Evolutionary conservation across 768 basidiomycete genomes (phyloP), one percentile per base, ranked within the genome.

Genomic region (Boletus subparvulus): DNA sequence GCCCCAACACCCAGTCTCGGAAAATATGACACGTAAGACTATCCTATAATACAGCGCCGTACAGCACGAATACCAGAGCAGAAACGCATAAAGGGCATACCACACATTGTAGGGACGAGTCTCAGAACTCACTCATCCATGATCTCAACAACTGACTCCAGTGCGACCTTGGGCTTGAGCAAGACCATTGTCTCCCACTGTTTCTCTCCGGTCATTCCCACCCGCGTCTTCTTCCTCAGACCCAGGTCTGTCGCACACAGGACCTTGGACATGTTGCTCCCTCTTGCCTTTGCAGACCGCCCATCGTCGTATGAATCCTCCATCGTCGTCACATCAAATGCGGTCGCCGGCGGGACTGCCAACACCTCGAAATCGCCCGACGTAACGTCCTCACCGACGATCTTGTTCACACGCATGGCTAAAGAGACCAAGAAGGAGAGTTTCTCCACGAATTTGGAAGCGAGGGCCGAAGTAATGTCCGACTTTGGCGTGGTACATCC

Each of bases 391-490:
- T 69, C 67, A 10, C 67, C 59, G 2, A 72, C 52, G 30, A 72
- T 68, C 60, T 70, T 70, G 53, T 83, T 83, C 54, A 86, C 68
- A 9, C 74, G 74, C 54, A 80, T 71, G 3, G 83, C 80, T 6
- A 75, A 65, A 21, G 75, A 73, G 36, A 80, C 75, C 36, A 85
- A 71, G 13, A 72, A 64, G 16, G 65, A 62, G 26, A 85, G 70
- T 14, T 76, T 75, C 0, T 74, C 76, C 1, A 71, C 69, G 60
- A 85, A 85, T 28, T 73, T 75, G 6, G 70, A 63, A 9, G 71
- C 67, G 47, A 84, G 69, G 8, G 73, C 70, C 4, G 76, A 73
- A 19, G 74, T 72, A 6, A 82, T 65, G 14, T 70, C 65, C 1
- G 57, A 19, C 52, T 58, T 62, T n/a, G 57, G 49, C 0, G 62